Evolutionary conservation across 306 rosid genomes (phyloP), one percentile per base, ranked within the genome.

Genomic region (Datisca glomerata): DNA sequence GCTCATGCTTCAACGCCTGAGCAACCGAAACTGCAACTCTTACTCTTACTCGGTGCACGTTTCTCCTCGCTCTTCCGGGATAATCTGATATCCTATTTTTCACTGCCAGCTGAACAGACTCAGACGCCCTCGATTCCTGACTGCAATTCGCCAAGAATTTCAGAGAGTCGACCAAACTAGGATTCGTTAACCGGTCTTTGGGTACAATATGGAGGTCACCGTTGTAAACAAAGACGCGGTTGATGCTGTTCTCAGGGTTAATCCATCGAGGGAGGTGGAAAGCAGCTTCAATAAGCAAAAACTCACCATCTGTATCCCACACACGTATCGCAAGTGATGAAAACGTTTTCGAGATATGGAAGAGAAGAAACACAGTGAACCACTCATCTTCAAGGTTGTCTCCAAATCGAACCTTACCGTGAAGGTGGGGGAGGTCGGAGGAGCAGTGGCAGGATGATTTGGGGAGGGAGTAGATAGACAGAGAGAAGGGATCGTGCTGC

Each of bases 241-340:
- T 60, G 49, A 25, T 42, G 57, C 93, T 62, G 51, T 60, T 74
- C 11, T 80, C 91, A 0, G 95, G 98, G 60, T 77, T 75, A 49
- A 84, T 68, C 98, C 98, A 89, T n/a, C 93, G 91, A 13, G 93
- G 93, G 52, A 84, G 82, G 61, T 89, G 93, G 53, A 77, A 80
- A 34, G 95, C 98, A 11, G 98, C 86, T 40, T 89, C 95, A 6
- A 89, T 77, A 57, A 89, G 98, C 19, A 89, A 59, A 56, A 89
- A 84, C 71, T 84, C 98, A 28, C 98, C 95, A 54, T 89, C 95
- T 19, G 91, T 65, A 63, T 89, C 98, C 98, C 98, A 89, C 6
- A 77, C 53, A 8, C 84, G 65, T 51, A 84, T 21, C 17, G 93
- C 79, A 59, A 89, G 72, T 24, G 76, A 49, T 3, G 91, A 75